Evolutionary conservation across 225 moss, liverwort and hornwort species (phyloP).

Genomic region (Physcomitrium patens): DNA sequence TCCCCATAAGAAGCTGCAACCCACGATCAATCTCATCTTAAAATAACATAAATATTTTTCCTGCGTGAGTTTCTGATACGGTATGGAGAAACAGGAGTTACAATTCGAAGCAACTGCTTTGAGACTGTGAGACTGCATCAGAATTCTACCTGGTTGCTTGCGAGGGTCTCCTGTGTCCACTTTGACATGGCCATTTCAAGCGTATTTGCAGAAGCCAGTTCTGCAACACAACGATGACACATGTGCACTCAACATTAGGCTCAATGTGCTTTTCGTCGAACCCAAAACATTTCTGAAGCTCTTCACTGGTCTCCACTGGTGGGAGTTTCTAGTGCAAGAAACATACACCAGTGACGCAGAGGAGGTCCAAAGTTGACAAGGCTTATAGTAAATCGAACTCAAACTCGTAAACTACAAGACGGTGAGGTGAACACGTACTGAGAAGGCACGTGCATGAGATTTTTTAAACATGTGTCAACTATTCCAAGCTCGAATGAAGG

Average conservation of each 20-base stretch:
- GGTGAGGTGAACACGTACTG: neutral
- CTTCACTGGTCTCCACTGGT: neutral
- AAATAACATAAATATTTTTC: neutral
- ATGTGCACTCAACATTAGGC: slow-evolving; percentile 33
- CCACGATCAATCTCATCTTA: slow-evolving; percentile 1
- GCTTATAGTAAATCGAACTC: too few relatives aligned
- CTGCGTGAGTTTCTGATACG: neutral
- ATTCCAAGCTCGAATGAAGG: neutral
- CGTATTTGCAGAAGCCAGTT: slow-evolving; percentile 38
- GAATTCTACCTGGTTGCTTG: slow-evolving; percentile 40
- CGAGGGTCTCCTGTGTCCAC: slow-evolving; percentile 36
- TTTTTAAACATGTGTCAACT: too few relatives aligned
- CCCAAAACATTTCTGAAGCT: neutral
- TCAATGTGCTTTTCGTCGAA: neutral
- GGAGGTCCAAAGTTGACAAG: too few relatives aligned
- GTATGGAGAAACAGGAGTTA: neutral
- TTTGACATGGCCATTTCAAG: slow-evolving; percentile 45
- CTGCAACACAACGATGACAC: slow-evolving; percentile 31
- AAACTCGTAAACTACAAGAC: too few relatives aligned
- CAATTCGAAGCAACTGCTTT: too few relatives aligned
- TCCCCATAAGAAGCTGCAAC: slow-evolving; percentile 40
- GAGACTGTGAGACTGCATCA: neutral
- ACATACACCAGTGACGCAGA: too few relatives aligned
- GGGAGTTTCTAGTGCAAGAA: too few relatives aligned
- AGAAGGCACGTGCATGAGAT: neutral